Evolutionary conservation across 1,284 basidiomycete genomes (phyloP), one percentile per base, ranked within the genome.

Genomic region (Lentinula novae-zelandiae): DNA sequence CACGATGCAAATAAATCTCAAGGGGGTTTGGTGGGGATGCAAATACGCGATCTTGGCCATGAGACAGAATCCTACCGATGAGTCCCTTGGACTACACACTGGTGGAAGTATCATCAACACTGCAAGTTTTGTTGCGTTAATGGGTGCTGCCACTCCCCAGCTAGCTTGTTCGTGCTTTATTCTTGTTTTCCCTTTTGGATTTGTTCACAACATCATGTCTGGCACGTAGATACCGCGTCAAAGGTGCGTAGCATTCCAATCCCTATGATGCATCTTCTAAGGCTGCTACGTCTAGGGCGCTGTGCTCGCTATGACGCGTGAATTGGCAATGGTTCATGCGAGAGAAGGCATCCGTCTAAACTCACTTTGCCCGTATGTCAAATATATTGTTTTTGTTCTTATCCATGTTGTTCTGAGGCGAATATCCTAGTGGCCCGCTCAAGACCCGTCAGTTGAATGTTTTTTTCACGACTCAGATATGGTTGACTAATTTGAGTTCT

Each of bases 11-110:
- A 90, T 98, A 78, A 98, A 98, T 74, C 86, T 96, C 72, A 98
- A 98, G 76, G 96, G 96, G 60, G 96, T 98, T 62, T 98, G 96
- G 96, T 98, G 90, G 87, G 96, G 96, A 51, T 96, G 92, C 83
- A 97, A 98, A 76, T 90, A 98, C 71, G 96, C 95, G 6, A 95
- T 98, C 71, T 80, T 90, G 59, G 96, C 96, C 27, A 98, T 98
- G 96, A 87, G 93, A 64, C 78, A 93, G 65, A 98, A 98, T 76
- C 85, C 92, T 12, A 84, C 84, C 49, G 95, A 97, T 65, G 83
- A 84, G 65, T 76, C 82, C 60, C 94, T 90, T 74, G 91, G 91
- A 5, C 83, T 97, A 15, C 87, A 85, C 68, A 77, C 78, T 20
- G 95, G 95, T 59, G 96, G 96, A 62, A 94, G 91, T 68, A 95